Evolutionary conservation across 495 filamentous ascomycete species (phyloP), one percentile per base, ranked within the genome.

Genomic region (Podospora tetraspora): DNA sequence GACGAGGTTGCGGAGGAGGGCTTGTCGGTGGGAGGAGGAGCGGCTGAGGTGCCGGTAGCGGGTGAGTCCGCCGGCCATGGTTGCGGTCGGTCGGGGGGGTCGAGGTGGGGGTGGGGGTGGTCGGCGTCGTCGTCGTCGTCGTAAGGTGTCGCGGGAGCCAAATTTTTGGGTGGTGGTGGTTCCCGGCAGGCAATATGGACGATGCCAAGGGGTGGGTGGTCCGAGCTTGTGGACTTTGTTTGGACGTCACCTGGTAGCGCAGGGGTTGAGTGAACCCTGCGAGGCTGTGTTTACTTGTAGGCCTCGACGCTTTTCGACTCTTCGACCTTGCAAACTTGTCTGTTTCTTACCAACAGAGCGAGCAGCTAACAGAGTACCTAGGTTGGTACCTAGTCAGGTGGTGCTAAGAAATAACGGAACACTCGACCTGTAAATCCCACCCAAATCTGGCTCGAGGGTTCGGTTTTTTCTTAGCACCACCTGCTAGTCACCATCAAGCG

Each of bases 1-100:
- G 74, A 98, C 92, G 59, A 99, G 85, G 80, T 98, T 98, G 71
- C 95, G 93, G 67, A 99, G 91, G 69, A 99, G 87, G 65, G 95
- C 94, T 80, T 94, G 87, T 75, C 95, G 88, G 76, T 97, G 95
- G 32, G 95, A 80, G 30, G 92, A 95, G 43, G 81, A 86, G 74
- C 94, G 93, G 79, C 86, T 86, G 52, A 99, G 84, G 79, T 94
- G 90, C 65, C 95, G 90, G 84, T 96, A 95, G 83, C 91, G 93
- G 72, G 89, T 83, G 68, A 85, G 83, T 68, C 91, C 92, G 72
- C 93, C 93, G 67, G 91, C 93, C 94, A 98, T 97, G 61, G 60
- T 77, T 60, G 37, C 32, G 43, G 22, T 34, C 27, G 62, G 61
- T 1, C n/a, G 8, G 30, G 21, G 21, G 58, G 27, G 37, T 52